These are phyloP conservation scores for Carex myosuroides DNA, from an alignment of 176 grass and related monocot species.

Conservation along the genomic window DNA sequence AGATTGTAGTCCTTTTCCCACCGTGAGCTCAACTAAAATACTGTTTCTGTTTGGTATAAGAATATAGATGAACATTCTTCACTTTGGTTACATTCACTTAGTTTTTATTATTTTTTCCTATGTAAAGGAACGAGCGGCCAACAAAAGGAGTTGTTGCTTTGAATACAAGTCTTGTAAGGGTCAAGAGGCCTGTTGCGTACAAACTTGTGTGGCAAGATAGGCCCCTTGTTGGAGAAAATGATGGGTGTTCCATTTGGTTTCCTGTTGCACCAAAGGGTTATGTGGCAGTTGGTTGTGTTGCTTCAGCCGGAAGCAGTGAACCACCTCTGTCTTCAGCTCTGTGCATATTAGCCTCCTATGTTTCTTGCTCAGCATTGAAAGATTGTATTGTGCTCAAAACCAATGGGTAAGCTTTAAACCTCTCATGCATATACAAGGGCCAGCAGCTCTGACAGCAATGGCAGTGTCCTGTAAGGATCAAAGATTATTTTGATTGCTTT, in stretches of 20 bases:
- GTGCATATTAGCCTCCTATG: conserved; percentile 65
- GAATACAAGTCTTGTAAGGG: conserved; percentile 82
- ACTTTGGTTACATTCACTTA: conserved; percentile 17
- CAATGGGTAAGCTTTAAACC: conserved; percentile 4
- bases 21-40: neutral
- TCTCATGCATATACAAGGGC: neutral
- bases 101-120: conserved; percentile 16
- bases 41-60: neutral
- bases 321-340: conserved; percentile 75
- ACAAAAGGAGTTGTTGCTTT: conserved; percentile 88
- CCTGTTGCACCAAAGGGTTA: conserved; percentile 79
- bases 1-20: neutral
- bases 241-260: conserved; percentile 77
- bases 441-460: neutral
- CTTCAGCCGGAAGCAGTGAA: conserved; percentile 66
- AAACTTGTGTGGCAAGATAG: conserved; percentile 68
- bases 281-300: conserved; percentile 84
- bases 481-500: conserved; percentile 4
- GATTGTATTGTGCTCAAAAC: conserved; percentile 75
- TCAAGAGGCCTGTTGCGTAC: conserved; percentile 89
- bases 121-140: conserved; percentile 68
- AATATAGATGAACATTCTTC: neutral
- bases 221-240: conserved; percentile 5
- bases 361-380: conserved; percentile 62
- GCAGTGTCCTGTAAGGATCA: neutral